Percentiles rank a stretch among this genome's conserved stretches.
Conservation (phyloP, 208 protist species). For the Wallacemonas sp. region DNA sequence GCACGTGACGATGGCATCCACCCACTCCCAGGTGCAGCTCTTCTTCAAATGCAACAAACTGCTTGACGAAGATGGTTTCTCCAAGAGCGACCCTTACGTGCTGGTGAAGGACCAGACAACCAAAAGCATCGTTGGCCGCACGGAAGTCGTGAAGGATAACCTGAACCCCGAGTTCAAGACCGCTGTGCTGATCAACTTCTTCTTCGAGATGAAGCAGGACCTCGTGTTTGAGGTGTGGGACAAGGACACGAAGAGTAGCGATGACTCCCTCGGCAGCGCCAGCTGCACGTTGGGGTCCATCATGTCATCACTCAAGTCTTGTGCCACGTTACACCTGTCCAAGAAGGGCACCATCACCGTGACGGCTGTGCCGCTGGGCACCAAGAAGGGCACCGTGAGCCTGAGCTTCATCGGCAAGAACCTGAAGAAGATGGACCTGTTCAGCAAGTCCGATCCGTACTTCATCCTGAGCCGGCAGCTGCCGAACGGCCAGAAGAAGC, state of each 20-base stretch:
- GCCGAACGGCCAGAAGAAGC: conserved; percentile 12
- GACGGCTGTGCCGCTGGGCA: conserved; percentile 14
- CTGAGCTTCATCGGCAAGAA: conserved; percentile 22
- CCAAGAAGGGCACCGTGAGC: conserved; percentile 16
- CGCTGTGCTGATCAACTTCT: conserved; percentile 24
- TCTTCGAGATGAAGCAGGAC: conserved; percentile 40
- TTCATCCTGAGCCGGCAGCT: conserved; percentile 27
- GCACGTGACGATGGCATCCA: conserved; percentile 27
- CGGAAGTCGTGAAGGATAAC: conserved; percentile 33
- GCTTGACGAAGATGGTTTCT: conserved; percentile 23
- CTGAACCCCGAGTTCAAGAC: conserved; percentile 42
- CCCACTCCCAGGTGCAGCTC: conserved; percentile 27
- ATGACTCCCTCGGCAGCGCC: conserved; percentile 33
- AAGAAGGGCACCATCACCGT: conserved; percentile 30
- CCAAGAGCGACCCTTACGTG: conserved; percentile 34
- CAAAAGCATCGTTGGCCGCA: conserved; percentile 12
- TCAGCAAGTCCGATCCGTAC: conserved; percentile 34
- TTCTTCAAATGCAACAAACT: conserved; percentile 37
- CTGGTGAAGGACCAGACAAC: conserved; percentile 15
- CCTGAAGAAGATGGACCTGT: conserved; percentile 45
- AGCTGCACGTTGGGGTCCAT: conserved; percentile 27
- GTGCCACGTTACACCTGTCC: conserved; percentile 20
- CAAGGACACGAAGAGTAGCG: conserved; percentile 19
- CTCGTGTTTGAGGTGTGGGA: conserved; percentile 28
- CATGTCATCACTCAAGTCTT: conserved; percentile 18